These are phyloP conservation scores for Jatropha multifida DNA, from an alignment of 441 rosid species.

Conservation along the genomic window DNA sequence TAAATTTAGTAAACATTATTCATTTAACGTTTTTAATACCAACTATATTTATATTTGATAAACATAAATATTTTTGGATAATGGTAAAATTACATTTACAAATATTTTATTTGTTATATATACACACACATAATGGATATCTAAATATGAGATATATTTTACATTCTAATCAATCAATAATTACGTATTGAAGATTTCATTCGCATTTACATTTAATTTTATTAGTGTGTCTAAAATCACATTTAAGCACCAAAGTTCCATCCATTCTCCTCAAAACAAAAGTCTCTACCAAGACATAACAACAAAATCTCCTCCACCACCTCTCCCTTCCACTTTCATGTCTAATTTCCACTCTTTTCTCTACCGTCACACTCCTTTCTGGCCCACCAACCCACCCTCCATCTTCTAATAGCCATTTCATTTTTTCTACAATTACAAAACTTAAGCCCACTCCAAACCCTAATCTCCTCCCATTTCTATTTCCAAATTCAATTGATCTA, in stretches of 20 bases:
- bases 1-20: too few relatives aligned
- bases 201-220: constrained; percentile 33
- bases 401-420: constrained; percentile 54
- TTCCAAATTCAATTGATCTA: constrained; percentile 20
- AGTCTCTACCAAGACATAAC: constrained; percentile 48
- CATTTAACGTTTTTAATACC: too few relatives aligned
- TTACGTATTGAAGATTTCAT: not conserved
- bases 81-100: too few relatives aligned
- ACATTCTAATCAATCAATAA: too few relatives aligned
- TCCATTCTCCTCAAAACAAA: constrained; percentile 52
- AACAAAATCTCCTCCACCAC: constrained; percentile 42
- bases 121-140: too few relatives aligned
- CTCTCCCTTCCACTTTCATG: constrained; percentile 12
- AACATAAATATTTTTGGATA: too few relatives aligned
- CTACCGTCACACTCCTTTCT: constrained; percentile 24
- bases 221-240: constrained; percentile 41
- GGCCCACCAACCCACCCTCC: constrained; percentile 44
- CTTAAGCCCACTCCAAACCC: constrained; percentile 42
- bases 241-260: constrained; percentile 37
- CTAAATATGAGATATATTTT: too few relatives aligned
- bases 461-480: constrained; percentile 13
- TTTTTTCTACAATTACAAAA: constrained; percentile 45
- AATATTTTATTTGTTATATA: too few relatives aligned
- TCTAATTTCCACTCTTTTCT: constrained; percentile 30
- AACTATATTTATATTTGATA: too few relatives aligned